These are phyloP conservation scores for Penicillium lagena DNA, from an alignment of 495 filamentous ascomycete genomes.

Conservation along the genomic window DNA sequence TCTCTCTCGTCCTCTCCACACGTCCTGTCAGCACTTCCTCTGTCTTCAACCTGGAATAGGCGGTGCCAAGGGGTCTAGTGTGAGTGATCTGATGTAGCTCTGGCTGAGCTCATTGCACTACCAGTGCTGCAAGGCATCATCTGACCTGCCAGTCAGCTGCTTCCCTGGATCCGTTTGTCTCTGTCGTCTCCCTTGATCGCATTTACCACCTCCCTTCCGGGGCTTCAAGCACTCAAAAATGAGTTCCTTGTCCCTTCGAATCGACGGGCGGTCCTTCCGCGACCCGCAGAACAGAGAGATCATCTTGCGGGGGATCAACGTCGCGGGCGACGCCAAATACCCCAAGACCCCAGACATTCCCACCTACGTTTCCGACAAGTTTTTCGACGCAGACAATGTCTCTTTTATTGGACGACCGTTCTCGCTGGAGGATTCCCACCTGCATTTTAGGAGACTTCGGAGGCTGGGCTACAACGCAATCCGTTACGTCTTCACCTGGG, in stretches of 20 bases:
- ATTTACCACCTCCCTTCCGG: no score
- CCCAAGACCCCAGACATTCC: slow-evolving; percentile 74
- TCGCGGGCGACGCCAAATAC: slow-evolving; percentile 61
- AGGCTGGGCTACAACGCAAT: slow-evolving; percentile 94
- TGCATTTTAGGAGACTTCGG: slow-evolving; percentile 80
- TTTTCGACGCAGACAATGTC: slow-evolving; percentile 89
- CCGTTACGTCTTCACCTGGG: slow-evolving; percentile 96
- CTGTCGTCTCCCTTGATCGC: no score
- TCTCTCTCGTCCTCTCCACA: not conserved
- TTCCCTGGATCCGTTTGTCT: no score
- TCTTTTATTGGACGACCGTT: slow-evolving; percentile 88
- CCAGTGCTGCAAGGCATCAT: no score
- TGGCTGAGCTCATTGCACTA: no score
- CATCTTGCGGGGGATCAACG: slow-evolving; percentile 63
- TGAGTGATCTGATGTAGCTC: no score
- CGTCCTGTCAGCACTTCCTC: slow-evolving; percentile 2
- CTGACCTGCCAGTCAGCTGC: no score
- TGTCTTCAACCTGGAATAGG: not conserved
- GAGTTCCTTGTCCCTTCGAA: slow-evolving; percentile 51
- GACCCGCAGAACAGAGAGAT: slow-evolving; percentile 63
- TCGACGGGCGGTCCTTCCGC: slow-evolving; percentile 78
- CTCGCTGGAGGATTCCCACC: slow-evolving; percentile 69
- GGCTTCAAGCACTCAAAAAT: slow-evolving; percentile 12
- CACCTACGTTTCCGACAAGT: slow-evolving; percentile 68
- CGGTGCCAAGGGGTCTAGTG: no score